phyloP scores from a whole-genome alignment of 805 yeast species.

The Candida endomychidarum region DNA sequence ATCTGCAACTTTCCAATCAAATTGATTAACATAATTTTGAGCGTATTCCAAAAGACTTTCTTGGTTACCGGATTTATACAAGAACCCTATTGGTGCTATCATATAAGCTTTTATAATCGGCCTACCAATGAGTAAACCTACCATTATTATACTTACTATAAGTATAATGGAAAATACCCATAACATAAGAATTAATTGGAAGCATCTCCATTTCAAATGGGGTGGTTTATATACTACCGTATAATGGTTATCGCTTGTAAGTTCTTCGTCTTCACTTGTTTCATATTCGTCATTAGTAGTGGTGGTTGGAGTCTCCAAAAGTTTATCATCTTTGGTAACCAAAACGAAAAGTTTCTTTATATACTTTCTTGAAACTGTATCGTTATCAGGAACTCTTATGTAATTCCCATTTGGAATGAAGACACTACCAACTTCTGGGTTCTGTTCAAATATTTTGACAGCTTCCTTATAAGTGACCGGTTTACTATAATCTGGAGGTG shows the following conservation, averaged over 20 bases:
- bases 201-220: conserved; percentile 58
- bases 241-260: conserved; percentile 46
- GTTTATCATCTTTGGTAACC: conserved; percentile 75
- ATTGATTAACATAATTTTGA: not conserved
- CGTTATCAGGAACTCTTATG: conserved; percentile 85
- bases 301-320: conserved; percentile 28
- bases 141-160: conserved; percentile 21
- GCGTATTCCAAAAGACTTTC: not conserved
- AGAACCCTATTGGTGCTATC: not conserved
- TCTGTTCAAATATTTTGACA: conserved; percentile 37
- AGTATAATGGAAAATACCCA: conserved; percentile 47
- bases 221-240: conserved; percentile 88
- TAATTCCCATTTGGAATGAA: conserved; percentile 80
- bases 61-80: not conserved
- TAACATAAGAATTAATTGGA: conserved; percentile 43
- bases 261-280: conserved; percentile 31
- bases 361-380: conserved; percentile 65
- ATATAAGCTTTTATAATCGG: conserved; percentile 14
- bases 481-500: conserved; percentile 53
- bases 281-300: conserved; percentile 6
- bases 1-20: conserved; percentile 16
- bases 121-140: conserved; percentile 31
- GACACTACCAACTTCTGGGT: conserved; percentile 47
- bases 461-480: conserved; percentile 58
- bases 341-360: conserved; percentile 71